Base-by-base conservation (phyloP, 352 stramenopile genomes). In the Peronospora destructor region DNA sequence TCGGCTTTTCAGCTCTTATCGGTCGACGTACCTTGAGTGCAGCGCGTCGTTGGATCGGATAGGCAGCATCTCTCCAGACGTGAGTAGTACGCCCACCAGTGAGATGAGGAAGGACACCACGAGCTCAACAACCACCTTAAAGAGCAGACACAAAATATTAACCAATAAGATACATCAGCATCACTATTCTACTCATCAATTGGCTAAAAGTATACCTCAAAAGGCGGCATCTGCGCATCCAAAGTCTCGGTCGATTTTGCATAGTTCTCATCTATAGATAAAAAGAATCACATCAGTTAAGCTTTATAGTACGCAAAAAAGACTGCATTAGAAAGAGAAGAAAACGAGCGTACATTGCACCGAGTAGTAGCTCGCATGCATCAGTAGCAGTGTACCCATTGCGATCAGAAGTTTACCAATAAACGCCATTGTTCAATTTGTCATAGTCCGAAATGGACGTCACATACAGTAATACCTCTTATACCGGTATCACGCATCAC, bases 351-450 rank as follows among this genome's bases (percentile, higher is more conserved):
- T 73, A 91, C 80, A 91, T 49, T 88, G 67, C 49, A 91, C 64
- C 10, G 80, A 85, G 66, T 88, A 91, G 63, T 91, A 91, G 45
- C 76, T 76, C 1, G 76, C 76, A 59, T 91, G 80, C 36, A 88
- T 50, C 38, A 91, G 66, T 53, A 88, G 59, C 26, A 85, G 54
- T 51, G 73, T 64, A 59, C 75, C 80, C 38, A 87, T 26, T 23
- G 69, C 66, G 57, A 91, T 78, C 28, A 91, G 45, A 47, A 88
- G 45, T 62, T 87, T 87, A 45, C 80, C 76, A 36, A 88, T 60
- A 49, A 78, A 58, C 57, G 45, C 58, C 74, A 83, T 84, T 30
- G 4, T 51, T 42, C 2, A 6, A 17, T 40, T 11, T 23, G 35
- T 11, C 13, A 4, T 10, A 19, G n/a, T 39, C 8, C n/a, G n/a